Conservation (phyloP, 441 rosid species). For the Viola pubescens region DNA sequence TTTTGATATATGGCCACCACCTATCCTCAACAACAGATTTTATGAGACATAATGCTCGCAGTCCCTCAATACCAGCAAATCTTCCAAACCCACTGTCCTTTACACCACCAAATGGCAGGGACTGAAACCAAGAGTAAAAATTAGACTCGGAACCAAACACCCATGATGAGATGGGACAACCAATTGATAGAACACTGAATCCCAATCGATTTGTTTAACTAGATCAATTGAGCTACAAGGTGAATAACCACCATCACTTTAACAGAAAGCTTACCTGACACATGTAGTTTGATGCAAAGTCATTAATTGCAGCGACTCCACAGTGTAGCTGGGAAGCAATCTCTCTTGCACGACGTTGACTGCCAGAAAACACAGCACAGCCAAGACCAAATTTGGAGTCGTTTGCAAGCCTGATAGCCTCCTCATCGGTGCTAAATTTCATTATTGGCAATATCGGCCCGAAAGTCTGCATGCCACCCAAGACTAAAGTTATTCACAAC, state of each 20-base stretch:
- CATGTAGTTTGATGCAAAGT: constrained; percentile 86
- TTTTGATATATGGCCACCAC: constrained; percentile 89
- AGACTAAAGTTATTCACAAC: constrained; percentile 9
- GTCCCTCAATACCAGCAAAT: constrained; percentile 90
- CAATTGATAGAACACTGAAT: too few species aligned
- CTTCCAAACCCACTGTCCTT: constrained; percentile 96
- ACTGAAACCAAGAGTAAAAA: constrained; percentile 32
- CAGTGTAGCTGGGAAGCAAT: constrained; percentile 85
- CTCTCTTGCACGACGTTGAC: constrained; percentile 62
- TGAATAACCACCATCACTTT: background rate
- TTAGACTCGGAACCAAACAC: too few species aligned
- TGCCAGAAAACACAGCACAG: constrained; percentile 88
- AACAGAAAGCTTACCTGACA: constrained; percentile 57
- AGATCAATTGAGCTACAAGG: background rate
- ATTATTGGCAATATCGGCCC: constrained; percentile 98
- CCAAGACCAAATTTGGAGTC: constrained; percentile 93
- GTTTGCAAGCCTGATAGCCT: constrained; percentile 76
- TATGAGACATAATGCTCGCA: constrained; percentile 89
- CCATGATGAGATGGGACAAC: too few species aligned
- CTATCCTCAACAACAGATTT: constrained; percentile 93
- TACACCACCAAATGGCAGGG: constrained; percentile 94
- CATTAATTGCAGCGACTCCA: constrained; percentile 90
- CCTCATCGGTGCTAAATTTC: constrained; percentile 88
- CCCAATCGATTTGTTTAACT: too few species aligned
- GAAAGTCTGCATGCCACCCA: constrained; percentile 54